These are phyloP conservation scores for Monilinia vaccinii-corymbosi DNA, from an alignment of 2,329 filamentous ascomycete species.

Conservation along the genomic window DNA sequence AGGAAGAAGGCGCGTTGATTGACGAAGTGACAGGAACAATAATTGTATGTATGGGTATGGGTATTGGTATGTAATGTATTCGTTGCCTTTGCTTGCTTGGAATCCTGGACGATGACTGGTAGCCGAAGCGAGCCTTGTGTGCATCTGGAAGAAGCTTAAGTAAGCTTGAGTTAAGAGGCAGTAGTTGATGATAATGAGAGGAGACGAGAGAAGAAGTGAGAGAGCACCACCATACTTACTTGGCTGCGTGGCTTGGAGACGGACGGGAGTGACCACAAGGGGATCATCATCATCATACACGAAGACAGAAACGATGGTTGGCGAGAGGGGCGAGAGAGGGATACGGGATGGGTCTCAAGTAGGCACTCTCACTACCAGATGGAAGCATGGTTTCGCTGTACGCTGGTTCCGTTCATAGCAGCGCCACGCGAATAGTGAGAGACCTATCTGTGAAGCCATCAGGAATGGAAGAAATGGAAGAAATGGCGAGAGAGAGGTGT, in stretches of 20 bases:
- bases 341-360: neutral
- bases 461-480: neutral
- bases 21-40: neutral
- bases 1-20: constrained; percentile 8
- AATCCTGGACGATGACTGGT: constrained; percentile 10
- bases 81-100: constrained; percentile 6
- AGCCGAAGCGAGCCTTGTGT: constrained; percentile 9
- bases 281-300: neutral
- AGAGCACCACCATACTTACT: constrained; percentile 9
- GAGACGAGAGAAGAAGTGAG: constrained; percentile 3
- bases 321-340: neutral
- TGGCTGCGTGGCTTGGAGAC: neutral
- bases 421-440: constrained; percentile 2
- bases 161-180: no score
- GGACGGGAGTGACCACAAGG: neutral
- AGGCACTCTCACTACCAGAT: constrained; percentile 2
- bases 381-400: constrained; percentile 4
- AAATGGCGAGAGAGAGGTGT: constrained; percentile 8
- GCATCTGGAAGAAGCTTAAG: constrained; percentile 5
- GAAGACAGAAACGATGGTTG: neutral
- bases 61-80: no score
- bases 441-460: neutral
- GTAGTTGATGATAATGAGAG: no score
- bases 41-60: no score
- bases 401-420: constrained; percentile 8